Evolutionary conservation across 75 land plant species (phyloP).

Genomic region (Gnetum montanum): DNA sequence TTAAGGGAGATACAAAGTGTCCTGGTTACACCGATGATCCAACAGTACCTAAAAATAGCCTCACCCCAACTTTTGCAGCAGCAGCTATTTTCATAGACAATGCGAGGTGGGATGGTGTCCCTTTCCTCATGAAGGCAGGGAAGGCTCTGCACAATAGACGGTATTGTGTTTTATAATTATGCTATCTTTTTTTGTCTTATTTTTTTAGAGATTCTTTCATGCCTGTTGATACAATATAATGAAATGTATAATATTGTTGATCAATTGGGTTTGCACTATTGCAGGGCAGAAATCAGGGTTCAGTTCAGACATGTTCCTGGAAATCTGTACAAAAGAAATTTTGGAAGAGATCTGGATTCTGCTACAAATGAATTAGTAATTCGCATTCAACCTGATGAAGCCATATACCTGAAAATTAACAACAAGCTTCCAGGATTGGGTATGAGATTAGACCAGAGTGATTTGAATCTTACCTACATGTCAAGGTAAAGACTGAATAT

Average conservation of each 20-base stretch:
- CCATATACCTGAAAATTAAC: slow-evolving; percentile 93
- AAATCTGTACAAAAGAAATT: slow-evolving; percentile 67
- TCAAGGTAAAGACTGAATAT: slow-evolving; percentile 45
- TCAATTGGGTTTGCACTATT: no score
- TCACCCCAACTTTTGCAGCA: slow-evolving; percentile 97
- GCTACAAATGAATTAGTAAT: slow-evolving; percentile 97
- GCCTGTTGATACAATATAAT: no score
- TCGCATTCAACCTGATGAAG: slow-evolving; percentile 93
- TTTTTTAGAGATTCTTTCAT: background rate
- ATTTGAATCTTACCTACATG: slow-evolving; percentile 81
- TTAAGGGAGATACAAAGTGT: slow-evolving; percentile 71
- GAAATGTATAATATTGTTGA: no score
- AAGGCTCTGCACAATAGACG: slow-evolving; percentile 80
- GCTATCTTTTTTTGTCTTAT: slow-evolving; percentile 3
- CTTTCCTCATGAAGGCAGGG: slow-evolving; percentile 98
- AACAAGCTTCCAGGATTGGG: slow-evolving; percentile 93
- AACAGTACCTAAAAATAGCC: slow-evolving; percentile 82
- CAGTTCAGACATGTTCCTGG: slow-evolving; percentile 97
- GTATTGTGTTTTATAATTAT: slow-evolving; percentile 16
- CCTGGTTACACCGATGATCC: slow-evolving; percentile 90
- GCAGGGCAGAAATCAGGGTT: slow-evolving; percentile 90
- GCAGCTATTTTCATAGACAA: slow-evolving; percentile 96
- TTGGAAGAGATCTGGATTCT: slow-evolving; percentile 77
- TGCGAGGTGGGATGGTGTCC: slow-evolving; percentile 99
- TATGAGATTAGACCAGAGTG: slow-evolving; percentile 88